Conservation (phyloP, 1,139 yeast species). For the Zygotorulaspora mrakii region DNA sequence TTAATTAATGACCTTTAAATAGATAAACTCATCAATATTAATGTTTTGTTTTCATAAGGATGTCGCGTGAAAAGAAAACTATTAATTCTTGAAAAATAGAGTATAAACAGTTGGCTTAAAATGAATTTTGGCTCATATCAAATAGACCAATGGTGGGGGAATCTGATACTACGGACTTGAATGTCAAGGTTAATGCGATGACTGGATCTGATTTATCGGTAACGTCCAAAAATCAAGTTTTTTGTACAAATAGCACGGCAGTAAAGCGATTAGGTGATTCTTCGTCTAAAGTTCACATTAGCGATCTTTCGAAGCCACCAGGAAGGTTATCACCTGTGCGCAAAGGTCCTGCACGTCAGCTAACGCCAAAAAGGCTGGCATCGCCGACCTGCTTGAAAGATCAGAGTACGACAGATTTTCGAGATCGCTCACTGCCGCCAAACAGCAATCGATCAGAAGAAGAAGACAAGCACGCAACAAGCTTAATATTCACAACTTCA, state of each 20-base stretch:
- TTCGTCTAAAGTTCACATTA: conserved; percentile 21
- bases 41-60: too few relatives aligned
- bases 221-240: background rate
- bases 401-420: conserved; percentile 14
- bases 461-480: conserved; percentile 13
- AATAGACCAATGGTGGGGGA: background rate
- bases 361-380: conserved; percentile 25
- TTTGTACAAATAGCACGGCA: conserved; percentile 15
- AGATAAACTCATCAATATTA: too few relatives aligned
- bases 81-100: too few relatives aligned
- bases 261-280: conserved; percentile 29
- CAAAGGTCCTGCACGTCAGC: conserved; percentile 13
- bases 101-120: too few relatives aligned
- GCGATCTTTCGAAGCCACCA: conserved; percentile 26
- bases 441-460: conserved; percentile 8
- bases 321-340: conserved; percentile 25
- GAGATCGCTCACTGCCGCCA: conserved; percentile 14
- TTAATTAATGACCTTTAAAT: conserved; percentile 15
- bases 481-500: conserved; percentile 22
- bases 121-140: too few relatives aligned
- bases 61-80: too few relatives aligned
- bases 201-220: conserved; percentile 6
- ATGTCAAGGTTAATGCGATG: conserved; percentile 14
- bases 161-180: background rate
- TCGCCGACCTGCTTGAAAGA: conserved; percentile 21